Conservation (phyloP, 208 protist genomes). For the Leptomonas pyrrhocoris region DNA sequence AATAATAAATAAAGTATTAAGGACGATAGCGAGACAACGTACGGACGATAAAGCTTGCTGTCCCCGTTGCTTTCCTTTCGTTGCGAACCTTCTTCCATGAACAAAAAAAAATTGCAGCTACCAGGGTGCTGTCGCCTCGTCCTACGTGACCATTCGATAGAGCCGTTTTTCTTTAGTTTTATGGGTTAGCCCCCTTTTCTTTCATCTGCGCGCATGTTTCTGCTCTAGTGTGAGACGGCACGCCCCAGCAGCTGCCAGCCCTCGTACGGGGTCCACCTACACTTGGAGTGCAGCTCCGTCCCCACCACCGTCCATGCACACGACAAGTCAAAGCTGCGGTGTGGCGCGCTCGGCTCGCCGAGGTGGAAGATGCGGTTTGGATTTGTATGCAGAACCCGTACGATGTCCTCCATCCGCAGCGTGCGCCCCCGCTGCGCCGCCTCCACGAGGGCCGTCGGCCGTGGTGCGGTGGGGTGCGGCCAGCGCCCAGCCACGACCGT, state of each 20-base stretch:
- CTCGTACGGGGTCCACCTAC: slow-evolving; percentile 85
- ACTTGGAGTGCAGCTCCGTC: slow-evolving; percentile 78
- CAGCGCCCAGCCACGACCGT: slow-evolving; percentile 70
- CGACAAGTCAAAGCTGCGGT: slow-evolving; percentile 53
- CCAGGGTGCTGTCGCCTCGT: background rate
- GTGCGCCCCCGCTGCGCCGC: slow-evolving; percentile 18
- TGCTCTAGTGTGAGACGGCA: slow-evolving; percentile 16
- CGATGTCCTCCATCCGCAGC: slow-evolving; percentile 58
- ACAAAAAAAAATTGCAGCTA: no score
- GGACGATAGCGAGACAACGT: no score
- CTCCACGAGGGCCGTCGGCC: slow-evolving; percentile 47
- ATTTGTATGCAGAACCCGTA: slow-evolving; percentile 79
- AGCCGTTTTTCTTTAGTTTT: no score
- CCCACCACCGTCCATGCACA: slow-evolving; percentile 65
- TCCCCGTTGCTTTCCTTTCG: no score
- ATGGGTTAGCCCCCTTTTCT: no score
- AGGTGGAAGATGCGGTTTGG: slow-evolving; percentile 79
- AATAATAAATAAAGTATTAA: no score
- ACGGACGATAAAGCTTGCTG: no score
- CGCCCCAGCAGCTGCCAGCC: slow-evolving; percentile 76
- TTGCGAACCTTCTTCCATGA: no score
- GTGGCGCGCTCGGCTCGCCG: slow-evolving; percentile 25
- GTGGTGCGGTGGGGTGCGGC: slow-evolving; percentile 67
- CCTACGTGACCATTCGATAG: slow-evolving; percentile 17
- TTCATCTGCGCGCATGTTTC: no score